Base-by-base conservation (phyloP, 768 basidiomycete genomes). In the Tubosaeta brunneosetosa region DNA sequence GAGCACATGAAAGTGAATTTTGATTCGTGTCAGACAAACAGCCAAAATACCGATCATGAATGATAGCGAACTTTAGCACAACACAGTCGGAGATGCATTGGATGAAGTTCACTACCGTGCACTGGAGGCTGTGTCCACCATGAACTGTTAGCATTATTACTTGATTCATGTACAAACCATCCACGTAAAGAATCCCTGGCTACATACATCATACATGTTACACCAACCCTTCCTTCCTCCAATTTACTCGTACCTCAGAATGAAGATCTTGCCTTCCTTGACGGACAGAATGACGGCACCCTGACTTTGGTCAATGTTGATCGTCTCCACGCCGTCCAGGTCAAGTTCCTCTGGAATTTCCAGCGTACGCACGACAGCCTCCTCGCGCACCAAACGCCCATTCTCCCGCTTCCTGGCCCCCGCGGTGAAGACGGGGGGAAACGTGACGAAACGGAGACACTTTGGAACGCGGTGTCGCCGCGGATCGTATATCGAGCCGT, bases 251-350 rank as follows among this genome's bases (percentile, higher is more conserved):
- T 88, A 88, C 70, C 82, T 81, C 61, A 88, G 62, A 63, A 88
- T 86, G 69, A 84, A 88, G 48, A 88, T 84, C 71, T 77, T 83
- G 40, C 86, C 86, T 12, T 77, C 74, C 70, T 74, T 81, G 52
- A 85, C 81, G 32, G 82, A 84, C 49, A 88, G 66, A 53, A 87
- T 86, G 37, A 88, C 77, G 9, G 84, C 82, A 1, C 86, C 86
- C 62, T 88, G 86, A 36, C 76, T 78, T 71, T 88, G 86, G 64
- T 88, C 86, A 47, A 88, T 84, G 65, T 86, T 86, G 60, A 88
- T 85, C 56, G 84, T 87, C 71, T 87, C 86, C 27, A 88, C 84
- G 36, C 64, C 68, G 44, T 82, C 78, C 55, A 88, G 65, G 60
- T 88, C 79, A 52, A 88, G 66, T 55, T 85, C 86, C 0, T 76